Conservation (phyloP, 352 stramenopile genomes). For the Globisporangium perplexum region DNA sequence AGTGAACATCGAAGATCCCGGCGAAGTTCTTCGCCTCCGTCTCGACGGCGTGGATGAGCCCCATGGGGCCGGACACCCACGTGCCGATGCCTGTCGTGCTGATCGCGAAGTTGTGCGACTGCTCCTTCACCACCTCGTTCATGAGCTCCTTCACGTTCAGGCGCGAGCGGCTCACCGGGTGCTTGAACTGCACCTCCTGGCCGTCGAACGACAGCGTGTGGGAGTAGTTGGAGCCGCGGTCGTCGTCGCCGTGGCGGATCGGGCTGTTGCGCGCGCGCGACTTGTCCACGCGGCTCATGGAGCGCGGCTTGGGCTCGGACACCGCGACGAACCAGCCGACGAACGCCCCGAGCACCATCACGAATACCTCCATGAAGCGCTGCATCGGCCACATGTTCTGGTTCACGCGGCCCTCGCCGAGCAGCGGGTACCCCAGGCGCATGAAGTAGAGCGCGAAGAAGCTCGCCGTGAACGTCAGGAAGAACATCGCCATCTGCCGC, state of each 20-base stretch:
- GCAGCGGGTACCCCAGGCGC: conserved; percentile 61
- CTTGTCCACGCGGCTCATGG: conserved; percentile 77
- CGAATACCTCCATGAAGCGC: conserved; percentile 65
- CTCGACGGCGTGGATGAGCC: conserved; percentile 72
- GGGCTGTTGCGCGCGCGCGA: conserved; percentile 42
- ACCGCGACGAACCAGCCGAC: conserved; percentile 59
- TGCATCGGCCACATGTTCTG: conserved; percentile 83
- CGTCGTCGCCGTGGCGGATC: conserved; percentile 32
- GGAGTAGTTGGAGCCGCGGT: conserved; percentile 53
- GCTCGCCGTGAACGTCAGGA: conserved; percentile 71
- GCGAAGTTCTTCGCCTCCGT: conserved; percentile 67
- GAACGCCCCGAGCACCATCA: conserved; percentile 59
- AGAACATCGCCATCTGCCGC: conserved; percentile 76
- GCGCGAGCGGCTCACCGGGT: conserved; percentile 59
- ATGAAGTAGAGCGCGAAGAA: conserved; percentile 72
- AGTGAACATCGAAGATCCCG: conserved; percentile 87
- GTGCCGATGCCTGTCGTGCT: conserved; percentile 77
- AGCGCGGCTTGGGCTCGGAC: conserved; percentile 56
- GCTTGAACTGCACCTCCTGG: conserved; percentile 70
- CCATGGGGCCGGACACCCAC: conserved; percentile 81
- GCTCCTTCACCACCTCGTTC: conserved; percentile 76
- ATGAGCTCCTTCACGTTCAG: conserved; percentile 77
- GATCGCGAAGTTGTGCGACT: conserved; percentile 80
- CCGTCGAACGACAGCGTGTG: conserved; percentile 77
- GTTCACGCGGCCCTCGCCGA: conserved; percentile 47